Evolutionary conservation across 306 rosid genomes (phyloP), one percentile per base, ranked within the genome.

Genomic region (Inga leiocalycina): DNA sequence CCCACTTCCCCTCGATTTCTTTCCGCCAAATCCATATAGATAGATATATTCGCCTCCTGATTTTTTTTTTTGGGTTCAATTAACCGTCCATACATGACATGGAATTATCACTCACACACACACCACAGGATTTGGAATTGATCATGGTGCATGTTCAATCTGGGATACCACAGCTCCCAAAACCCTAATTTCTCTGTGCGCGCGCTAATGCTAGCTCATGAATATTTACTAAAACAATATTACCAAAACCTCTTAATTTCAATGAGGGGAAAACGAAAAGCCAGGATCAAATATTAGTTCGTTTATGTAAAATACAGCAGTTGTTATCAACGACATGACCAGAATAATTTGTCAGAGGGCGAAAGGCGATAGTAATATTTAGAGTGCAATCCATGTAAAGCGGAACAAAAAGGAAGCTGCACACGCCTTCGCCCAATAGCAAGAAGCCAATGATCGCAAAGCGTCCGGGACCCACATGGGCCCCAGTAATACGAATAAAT

Each of bases 401-500:
- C n/a, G 69, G 72, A 76, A 30, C 17, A 17, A 74, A 49, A 32
- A 34, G 19, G 64, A 71, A 24, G 54, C 32, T 2, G 8, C 54
- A 22, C 34, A 72, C 35, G 76, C 76, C 76, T 45, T 14, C 54
- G 9, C 10, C 56, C 17, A 39, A 71, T 46, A 0, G 41, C 41
- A 44, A n/a, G 22, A 22, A 22, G 76, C 41, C 39, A 24, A 72
- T 71, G 30, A 17, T 35, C 24, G 54, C 7, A 71, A 45, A 22
- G 57, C 8, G 12, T 32, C 4, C 71, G 68, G 67, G 19, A 27
- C 17, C 71, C 9, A 34, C 27, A 87, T 79, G 88, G 90, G 78
- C 16, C 88, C 90, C 74, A 76, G 59, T 16, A 6, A 41, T 46
- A 86, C 0, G 67, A 83, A 75, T 87, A 87, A 87, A 87, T 87